Percentiles rank a stretch among this genome's conserved stretches.
These are phyloP conservation scores for Fusarium staphyleae DNA, from an alignment of 2,329 filamentous ascomycete genomes.

Conservation along the genomic window DNA sequence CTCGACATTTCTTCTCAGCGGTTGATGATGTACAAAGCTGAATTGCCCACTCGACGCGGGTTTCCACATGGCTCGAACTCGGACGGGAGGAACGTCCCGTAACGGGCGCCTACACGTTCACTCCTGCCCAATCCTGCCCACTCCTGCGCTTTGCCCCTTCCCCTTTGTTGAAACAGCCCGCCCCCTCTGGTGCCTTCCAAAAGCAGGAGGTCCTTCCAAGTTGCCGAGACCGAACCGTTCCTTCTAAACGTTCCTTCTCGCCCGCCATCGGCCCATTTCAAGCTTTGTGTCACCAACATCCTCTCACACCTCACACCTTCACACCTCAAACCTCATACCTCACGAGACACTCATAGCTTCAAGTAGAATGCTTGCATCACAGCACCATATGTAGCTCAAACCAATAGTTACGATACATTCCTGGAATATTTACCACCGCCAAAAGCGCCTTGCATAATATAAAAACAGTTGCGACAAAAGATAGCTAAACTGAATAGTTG, in stretches of 20 bases:
- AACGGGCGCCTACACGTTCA: background rate
- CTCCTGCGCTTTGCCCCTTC: no score
- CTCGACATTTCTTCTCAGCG: constrained; percentile 1
- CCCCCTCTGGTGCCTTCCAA: constrained; percentile 11
- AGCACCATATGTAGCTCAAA: background rate
- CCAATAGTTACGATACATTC: no score
- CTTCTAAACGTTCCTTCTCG: no score
- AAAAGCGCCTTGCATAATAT: background rate
- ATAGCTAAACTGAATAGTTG: background rate
- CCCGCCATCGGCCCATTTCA: constrained; percentile 7
- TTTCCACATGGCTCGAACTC: constrained; percentile 15
- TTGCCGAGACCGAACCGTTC: no score
- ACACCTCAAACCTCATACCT: no score
- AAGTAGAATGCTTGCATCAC: constrained; percentile 5
- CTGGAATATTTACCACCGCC: background rate
- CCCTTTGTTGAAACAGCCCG: constrained; percentile 23
- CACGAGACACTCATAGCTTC: constrained; percentile 23
- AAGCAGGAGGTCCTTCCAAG: constrained; percentile 6
- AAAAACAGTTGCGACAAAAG: background rate
- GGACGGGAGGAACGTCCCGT: constrained; percentile 18
- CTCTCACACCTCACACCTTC: constrained; percentile 2
- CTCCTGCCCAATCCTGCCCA: background rate
- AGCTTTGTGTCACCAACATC: background rate
- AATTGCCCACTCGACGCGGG: background rate
- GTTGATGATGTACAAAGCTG: background rate